Evolutionary conservation across 495 filamentous ascomycete species (phyloP).

Genomic region (Lasiosphaeris hirsuta): DNA sequence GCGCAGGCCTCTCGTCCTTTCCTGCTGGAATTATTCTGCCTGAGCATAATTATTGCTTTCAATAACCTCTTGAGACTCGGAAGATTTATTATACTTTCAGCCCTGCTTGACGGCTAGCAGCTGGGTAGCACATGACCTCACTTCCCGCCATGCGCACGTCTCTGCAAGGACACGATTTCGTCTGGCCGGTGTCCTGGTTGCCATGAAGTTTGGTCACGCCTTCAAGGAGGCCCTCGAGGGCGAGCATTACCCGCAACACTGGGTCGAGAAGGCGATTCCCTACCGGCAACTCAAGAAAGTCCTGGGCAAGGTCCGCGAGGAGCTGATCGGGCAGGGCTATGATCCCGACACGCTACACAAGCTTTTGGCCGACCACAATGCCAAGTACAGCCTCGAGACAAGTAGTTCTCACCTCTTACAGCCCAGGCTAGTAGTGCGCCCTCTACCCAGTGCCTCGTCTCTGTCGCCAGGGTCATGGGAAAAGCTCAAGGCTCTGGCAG

Average conservation of each 20-base stretch:
- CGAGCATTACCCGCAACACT: constrained; percentile 60
- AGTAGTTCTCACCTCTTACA: constrained; percentile 23
- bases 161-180: constrained; percentile 15
- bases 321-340: constrained; percentile 59
- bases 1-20: too few relatives aligned
- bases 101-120: too few relatives aligned
- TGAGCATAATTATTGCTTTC: too few relatives aligned
- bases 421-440: constrained; percentile 29
- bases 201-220: constrained; percentile 74
- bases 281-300: constrained; percentile 74
- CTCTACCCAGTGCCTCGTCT: constrained; percentile 2
- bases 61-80: too few relatives aligned
- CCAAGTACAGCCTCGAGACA: constrained; percentile 48
- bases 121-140: background rate
- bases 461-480: background rate
- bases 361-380: constrained; percentile 42
- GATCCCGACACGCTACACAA: constrained; percentile 55
- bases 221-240: constrained; percentile 56
- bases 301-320: constrained; percentile 61
- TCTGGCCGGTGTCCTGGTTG: constrained; percentile 18
- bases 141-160: constrained; percentile 28
- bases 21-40: too few relatives aligned
- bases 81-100: too few relatives aligned
- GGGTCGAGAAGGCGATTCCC: constrained; percentile 67
- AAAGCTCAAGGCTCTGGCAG: background rate